These are phyloP conservation scores for Huntiella abstrusa DNA, from an alignment of 2,329 filamentous ascomycete genomes.

Conservation along the genomic window DNA sequence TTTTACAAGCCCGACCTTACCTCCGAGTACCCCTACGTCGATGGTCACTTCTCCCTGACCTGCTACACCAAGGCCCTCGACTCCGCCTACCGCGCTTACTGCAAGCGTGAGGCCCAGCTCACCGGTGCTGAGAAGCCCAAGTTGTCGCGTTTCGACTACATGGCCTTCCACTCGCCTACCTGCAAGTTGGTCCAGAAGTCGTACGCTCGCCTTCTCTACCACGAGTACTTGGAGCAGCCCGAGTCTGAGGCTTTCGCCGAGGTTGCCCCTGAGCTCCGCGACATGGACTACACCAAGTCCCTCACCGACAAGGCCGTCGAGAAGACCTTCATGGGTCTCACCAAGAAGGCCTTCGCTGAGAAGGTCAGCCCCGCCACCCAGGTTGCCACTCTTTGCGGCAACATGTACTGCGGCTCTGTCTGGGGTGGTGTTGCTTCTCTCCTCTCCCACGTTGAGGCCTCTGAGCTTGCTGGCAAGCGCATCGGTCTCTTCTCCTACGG, in stretches of 20 bases:
- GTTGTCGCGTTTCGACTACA: conserved; percentile 67
- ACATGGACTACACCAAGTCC: conserved; percentile 63
- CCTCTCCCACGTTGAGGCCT: conserved; percentile 43
- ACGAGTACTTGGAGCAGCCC: conserved; percentile 61
- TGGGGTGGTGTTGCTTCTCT: conserved; percentile 59
- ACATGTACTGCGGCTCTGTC: conserved; percentile 53
- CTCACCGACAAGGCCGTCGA: conserved; percentile 65
- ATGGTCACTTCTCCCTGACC: conserved; percentile 64
- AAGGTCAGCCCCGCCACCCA: conserved; percentile 55
- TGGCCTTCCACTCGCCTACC: conserved; percentile 67
- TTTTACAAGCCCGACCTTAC: conserved; percentile 83
- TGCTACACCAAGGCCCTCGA: conserved; percentile 72
- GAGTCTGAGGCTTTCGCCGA: conserved; percentile 50
- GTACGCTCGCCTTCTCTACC: conserved; percentile 67
- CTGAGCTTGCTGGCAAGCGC: conserved; percentile 49
- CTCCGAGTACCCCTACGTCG: conserved; percentile 72
- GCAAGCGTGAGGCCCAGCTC: conserved; percentile 46
- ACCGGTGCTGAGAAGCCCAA: conserved; percentile 37
- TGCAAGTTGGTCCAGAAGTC: conserved; percentile 81
- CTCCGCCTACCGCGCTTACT: conserved; percentile 64
- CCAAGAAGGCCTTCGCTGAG: conserved; percentile 70
- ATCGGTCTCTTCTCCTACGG: conserved; percentile 65
- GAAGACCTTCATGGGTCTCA: conserved; percentile 69
- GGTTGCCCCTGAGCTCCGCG: conserved; percentile 55
- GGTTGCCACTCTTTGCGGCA: conserved; percentile 57